Base-by-base conservation (phyloP, 2,329 filamentous ascomycete genomes). In the Botrytis squamosa region DNA sequence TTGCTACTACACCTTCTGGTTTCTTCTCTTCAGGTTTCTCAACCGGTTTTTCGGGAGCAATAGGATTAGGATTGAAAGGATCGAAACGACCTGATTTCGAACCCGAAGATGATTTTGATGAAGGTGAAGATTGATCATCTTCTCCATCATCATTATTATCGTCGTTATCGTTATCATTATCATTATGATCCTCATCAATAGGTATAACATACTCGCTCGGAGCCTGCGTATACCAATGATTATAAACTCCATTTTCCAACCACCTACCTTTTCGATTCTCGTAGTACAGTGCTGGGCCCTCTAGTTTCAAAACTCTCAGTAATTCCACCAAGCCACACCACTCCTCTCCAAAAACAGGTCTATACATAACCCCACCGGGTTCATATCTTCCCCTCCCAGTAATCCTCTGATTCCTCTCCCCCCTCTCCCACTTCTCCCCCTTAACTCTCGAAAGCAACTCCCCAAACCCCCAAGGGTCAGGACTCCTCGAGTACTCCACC, bases 281-380 rank as follows among this genome's bases (percentile, higher is more conserved):
- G 36, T 74, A 74, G 59, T 72, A 65, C 0, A 5, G 33, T 10
- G 73, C 75, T 18, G 64, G 46, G 0, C 62, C 63, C 33, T 70
- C 25, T 1, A 78, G 38, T 2, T 63, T 69, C 42, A 79, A 59
- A 1, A 70, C 3, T 1, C 59, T 38, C 6, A 79, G 49, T 3
- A 78, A 59, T 4, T 76, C 73, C 3, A 75, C 71, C 25, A 76
- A 33, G 3, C 74, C 74, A 38, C 77, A 75, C 14, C 38, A 44
- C 1, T 33, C 36, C 18, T 77, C 75, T 18, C 75, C 75, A 20
- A 78, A 70, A 25, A 75, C 60, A 14, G 75, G 75, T 6, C 76
- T 10, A 22, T 57, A 68, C 36, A 68, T n/a, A 10, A 20, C 16
- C 1, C 25, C 36, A 5, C 65, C 33, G 2, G 49, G 36, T 5